phyloP scores from a whole-genome alignment of 371 early-diverging fungal species.

The Mucor ambiguus region DNA sequence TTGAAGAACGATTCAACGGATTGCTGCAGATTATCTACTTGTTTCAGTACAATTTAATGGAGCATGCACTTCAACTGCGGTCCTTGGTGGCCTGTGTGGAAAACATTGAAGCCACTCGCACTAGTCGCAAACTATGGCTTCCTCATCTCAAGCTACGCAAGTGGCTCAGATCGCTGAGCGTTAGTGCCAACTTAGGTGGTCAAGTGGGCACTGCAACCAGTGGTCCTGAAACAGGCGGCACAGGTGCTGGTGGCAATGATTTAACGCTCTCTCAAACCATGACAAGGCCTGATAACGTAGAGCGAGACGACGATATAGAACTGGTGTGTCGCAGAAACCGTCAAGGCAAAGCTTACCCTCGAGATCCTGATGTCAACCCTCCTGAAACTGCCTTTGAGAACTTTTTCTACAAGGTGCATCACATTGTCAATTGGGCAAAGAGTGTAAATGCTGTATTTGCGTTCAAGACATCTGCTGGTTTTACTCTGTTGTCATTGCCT shows the following conservation, averaged over 20 bases:
- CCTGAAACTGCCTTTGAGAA: constrained; percentile 32
- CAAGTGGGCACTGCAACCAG: not conserved
- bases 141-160: constrained; percentile 30
- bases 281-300: constrained; percentile 3
- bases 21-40: constrained; percentile 14
- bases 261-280: constrained; percentile 19
- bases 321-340: constrained; percentile 2
- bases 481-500: constrained; percentile 38
- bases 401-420: constrained; percentile 26
- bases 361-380: constrained; percentile 50
- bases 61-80: constrained; percentile 20
- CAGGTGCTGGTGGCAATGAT: not conserved
- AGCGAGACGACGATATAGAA: not conserved
- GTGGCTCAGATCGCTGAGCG: constrained; percentile 22
- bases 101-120: constrained; percentile 22
- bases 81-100: constrained; percentile 23
- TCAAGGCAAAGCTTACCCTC: constrained; percentile 14
- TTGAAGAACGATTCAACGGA: constrained; percentile 8
- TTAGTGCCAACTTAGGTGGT: constrained; percentile 29
- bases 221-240: not conserved
- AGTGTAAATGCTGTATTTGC: constrained; percentile 32
- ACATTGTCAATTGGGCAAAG: constrained; percentile 27
- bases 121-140: constrained; percentile 22
- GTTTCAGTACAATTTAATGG: constrained; percentile 30
- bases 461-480: constrained; percentile 43